A percentile compares a stretch with the other conserved stretches of the same genome.
Conservation (phyloP, 768 basidiomycete genomes). For the Boletus rubroflammeus region DNA sequence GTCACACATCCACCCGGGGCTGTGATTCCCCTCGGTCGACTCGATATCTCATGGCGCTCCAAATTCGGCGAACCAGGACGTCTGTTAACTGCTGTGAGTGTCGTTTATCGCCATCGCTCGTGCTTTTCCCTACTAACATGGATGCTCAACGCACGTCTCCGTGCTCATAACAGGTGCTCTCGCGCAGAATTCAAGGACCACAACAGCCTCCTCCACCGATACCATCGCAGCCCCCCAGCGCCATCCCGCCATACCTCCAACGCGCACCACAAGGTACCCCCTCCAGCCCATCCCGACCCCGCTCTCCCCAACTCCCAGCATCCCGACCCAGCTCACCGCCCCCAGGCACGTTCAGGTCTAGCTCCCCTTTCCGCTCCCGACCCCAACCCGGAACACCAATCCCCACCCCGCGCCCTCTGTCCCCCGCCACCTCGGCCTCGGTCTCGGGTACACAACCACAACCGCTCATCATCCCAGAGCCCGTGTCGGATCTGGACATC, state of each 20-base stretch:
- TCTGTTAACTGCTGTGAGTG: conserved; percentile 70
- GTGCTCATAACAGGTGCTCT: conserved; percentile 51
- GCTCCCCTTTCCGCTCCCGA: conserved; percentile 38
- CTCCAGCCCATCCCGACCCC: conserved; percentile 46
- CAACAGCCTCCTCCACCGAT: conserved; percentile 25
- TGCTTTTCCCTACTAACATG: not conserved
- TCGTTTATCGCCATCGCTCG: not conserved
- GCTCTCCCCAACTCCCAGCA: conserved; percentile 52
- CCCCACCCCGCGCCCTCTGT: conserved; percentile 29
- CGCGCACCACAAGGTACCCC: conserved; percentile 39
- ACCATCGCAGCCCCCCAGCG: conserved; percentile 53
- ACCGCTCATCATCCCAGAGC: conserved; percentile 22
- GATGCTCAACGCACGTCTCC: not conserved
- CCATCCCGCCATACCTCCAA: conserved; percentile 75
- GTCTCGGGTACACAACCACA: conserved; percentile 10
- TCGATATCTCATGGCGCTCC: conserved; percentile 88
- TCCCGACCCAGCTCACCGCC: conserved; percentile 60
- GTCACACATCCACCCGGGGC: conserved; percentile 59
- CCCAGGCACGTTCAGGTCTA: conserved; percentile 40
- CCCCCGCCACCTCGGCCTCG: conserved; percentile 31
- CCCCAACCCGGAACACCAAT: conserved; percentile 29
- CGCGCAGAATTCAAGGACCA: conserved; percentile 68
- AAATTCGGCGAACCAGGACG: conserved; percentile 83
- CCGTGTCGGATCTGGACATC: conserved; percentile 46
- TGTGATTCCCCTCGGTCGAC: conserved; percentile 74